Conservation (phyloP, 2,329 filamentous ascomycete species). For the Fusarium mangiferae region DNA sequence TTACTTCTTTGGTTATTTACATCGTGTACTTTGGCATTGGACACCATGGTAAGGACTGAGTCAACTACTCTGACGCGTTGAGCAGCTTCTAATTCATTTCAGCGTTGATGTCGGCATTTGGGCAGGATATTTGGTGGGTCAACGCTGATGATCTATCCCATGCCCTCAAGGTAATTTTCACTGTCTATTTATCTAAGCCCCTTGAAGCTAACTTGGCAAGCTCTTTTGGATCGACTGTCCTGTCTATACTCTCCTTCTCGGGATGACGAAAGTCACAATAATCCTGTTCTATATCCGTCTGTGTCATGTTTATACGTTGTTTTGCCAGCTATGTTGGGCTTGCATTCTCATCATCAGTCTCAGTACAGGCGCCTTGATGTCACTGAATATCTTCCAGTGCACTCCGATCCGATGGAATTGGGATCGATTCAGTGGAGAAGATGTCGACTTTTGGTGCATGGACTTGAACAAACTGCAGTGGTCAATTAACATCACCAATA, state of each 20-base stretch:
- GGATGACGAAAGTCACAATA: constrained; percentile 10
- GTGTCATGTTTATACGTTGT: constrained; percentile 4
- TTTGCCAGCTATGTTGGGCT: constrained; percentile 8
- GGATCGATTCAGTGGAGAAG: neutral
- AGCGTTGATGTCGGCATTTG: constrained; percentile 15
- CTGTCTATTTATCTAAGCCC: no score
- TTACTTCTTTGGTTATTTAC: neutral
- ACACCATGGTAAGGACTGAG: neutral
- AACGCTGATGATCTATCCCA: neutral
- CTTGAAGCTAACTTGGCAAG: neutral
- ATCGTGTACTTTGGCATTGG: constrained; percentile 11
- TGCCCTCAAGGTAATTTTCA: constrained; percentile 1
- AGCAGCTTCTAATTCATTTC: rapidly evolving
- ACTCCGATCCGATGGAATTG: constrained; percentile 13
- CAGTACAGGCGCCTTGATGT: neutral
- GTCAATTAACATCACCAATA: constrained; percentile 14
- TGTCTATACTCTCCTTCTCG: neutral
- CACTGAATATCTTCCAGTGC: constrained; percentile 3
- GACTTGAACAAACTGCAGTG: constrained; percentile 9
- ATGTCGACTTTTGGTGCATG: constrained; percentile 4
- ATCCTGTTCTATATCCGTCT: constrained; percentile 11
- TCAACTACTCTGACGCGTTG: neutral
- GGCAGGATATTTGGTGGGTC: constrained; percentile 15
- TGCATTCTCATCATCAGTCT: neutral
- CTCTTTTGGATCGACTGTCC: constrained; percentile 15